Base-by-base conservation (phyloP, 2,329 filamentous ascomycete genomes). In the Epichloe hybrida region DNA sequence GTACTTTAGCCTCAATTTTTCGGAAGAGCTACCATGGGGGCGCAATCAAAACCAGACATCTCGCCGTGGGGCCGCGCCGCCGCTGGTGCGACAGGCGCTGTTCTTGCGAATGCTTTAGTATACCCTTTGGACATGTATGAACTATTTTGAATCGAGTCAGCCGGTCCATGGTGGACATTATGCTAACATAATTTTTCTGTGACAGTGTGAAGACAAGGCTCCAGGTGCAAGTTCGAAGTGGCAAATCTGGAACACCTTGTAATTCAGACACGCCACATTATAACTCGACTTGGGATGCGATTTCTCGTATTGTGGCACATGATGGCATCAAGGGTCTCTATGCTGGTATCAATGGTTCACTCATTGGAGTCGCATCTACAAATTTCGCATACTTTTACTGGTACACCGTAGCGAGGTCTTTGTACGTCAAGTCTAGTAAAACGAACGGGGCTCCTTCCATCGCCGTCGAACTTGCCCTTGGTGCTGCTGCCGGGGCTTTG, bases 341-440 rank as follows among this genome's bases (percentile, higher is more conserved):
- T 62, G 81, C 86, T 49, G 93, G 93, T 54, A 90, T 98, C 66
- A 77, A 81, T 53, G 90, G 91, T 48, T 82, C 90, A 4, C 74
- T 98, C 17, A 72, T 97, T 48, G 93, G 93, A 50, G 93, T 98
- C 37, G 91, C 89, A 1, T 96, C 90, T 27, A 97, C 91, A 49
- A 98, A 98, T 69, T 98, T 98, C 65, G 93, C 93, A 61, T 98
- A 98, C 71, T 98, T 98, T 67, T 98, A 98, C 72, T 97, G 91
- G 90, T 97, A 97, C 67, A 91, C 88, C 5, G 71, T 93, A 31
- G 88, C 96, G 35, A 82, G 93, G 55, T 81, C 81, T 15, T 68
- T 95, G 20, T 97, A 97, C 66, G 69, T 87, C 58, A 78, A 77
- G 57, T 71, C 79, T 40, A 66, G 75, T 54, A 78, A 77, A 57